Conservation (phyloP, 768 basidiomycete genomes). For the Termitomyces sp. region DNA sequence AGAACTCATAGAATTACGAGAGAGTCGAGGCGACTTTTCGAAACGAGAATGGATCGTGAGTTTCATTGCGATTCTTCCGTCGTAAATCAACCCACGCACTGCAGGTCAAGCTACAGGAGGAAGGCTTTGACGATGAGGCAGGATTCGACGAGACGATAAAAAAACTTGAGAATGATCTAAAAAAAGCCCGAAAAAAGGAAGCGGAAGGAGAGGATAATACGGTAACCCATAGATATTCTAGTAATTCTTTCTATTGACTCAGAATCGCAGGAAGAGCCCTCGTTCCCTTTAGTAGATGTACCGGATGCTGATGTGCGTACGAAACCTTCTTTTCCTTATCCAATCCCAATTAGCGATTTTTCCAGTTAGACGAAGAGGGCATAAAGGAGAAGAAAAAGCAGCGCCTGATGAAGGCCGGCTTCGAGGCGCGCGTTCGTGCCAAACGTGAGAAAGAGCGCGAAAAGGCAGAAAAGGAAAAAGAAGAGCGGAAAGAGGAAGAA, state of each 20-base stretch:
- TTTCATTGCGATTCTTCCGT: constrained; percentile 1
- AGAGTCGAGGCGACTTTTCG: constrained; percentile 51
- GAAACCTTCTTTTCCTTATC: not conserved
- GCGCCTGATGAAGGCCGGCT: constrained; percentile 88
- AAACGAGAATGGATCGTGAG: constrained; percentile 75
- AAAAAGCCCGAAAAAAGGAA: constrained; percentile 80
- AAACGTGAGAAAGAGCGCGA: constrained; percentile 88
- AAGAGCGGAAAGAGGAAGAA: constrained; percentile 74
- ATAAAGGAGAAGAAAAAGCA: constrained; percentile 95
- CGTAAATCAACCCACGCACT: not conserved
- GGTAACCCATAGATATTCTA: constrained; percentile 25
- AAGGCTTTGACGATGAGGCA: constrained; percentile 76
- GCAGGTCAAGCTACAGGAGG: constrained; percentile 57
- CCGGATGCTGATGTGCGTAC: constrained; percentile 81
- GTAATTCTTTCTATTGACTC: not conserved
- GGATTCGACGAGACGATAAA: constrained; percentile 81
- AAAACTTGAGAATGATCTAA: constrained; percentile 77
- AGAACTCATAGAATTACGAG: constrained; percentile 60
- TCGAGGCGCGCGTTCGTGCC: constrained; percentile 82
- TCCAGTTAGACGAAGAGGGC: constrained; percentile 81
- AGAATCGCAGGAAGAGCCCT: constrained; percentile 65
- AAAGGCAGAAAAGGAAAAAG: constrained; percentile 63
- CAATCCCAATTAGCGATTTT: not conserved
- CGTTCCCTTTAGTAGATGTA: constrained; percentile 87
- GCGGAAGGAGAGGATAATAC: constrained; percentile 64